Evolutionary conservation across 768 basidiomycete genomes (phyloP), one percentile per base, ranked within the genome.

Genomic region (Collybia mongolica): DNA sequence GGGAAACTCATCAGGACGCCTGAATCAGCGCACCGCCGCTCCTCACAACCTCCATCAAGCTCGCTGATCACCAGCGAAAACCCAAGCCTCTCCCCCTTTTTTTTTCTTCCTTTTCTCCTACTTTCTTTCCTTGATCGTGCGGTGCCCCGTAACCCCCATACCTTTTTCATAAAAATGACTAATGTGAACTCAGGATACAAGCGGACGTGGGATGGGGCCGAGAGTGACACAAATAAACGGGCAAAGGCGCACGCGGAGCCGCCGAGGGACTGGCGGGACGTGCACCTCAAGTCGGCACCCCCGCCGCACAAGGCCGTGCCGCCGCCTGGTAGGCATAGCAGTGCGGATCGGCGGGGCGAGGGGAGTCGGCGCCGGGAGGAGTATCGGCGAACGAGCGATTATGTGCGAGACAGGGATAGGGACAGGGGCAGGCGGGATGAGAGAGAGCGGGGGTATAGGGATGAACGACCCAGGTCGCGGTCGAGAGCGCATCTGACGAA

Each of bases 111-210:
- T 42, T 35, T 45, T 46, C 48, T 44, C 58, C 15, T 58, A 44
- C 54, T 62, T 54, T 60, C 37, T 53, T 58, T 59, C 69, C 73
- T 73, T 72, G 68, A 86, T 87, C 86, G 85, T 88, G 86, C 84
- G 86, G 86, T 85, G 79, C 79, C 74, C 79, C 75, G 84, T 86
- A 86, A 85, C 76, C 76, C 78, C 60, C 67, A 70, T 71, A 62
- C 67, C 52, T 54, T 59, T 50, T 56, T 28, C 6, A 22, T 62
- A 64, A 77, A 79, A 70, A 80, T 90, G 86, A 83, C 88, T 90
- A 88, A 91, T 81, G 70, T 82, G 65, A 74, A 84, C 76, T 78
- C 88, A 90, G 88, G 88, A 77, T 75, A 78, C 67, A 90, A 90
- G 84, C 86, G 88, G 69, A 71, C 84, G 56, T 82, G 82, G 83